Evolutionary conservation across 345 rosid species (phyloP).

Genomic region (Isatis tinctoria): DNA sequence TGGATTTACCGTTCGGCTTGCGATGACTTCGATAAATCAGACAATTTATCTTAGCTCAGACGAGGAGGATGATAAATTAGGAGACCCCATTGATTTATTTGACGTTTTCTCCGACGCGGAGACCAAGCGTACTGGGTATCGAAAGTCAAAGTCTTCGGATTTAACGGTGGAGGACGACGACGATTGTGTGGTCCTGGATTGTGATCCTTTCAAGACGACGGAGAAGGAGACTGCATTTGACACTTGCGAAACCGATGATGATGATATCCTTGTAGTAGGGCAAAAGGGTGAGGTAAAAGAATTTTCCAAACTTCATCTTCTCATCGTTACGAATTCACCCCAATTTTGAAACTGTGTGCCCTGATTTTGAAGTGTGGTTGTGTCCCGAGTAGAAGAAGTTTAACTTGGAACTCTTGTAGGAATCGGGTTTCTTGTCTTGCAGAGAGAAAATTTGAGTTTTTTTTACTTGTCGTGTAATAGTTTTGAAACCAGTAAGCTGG

Average conservation of each 20-base stretch:
- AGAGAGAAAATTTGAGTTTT: background rate
- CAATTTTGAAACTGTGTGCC: background rate
- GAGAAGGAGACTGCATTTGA: background rate
- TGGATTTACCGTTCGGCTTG: background rate
- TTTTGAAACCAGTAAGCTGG: background rate
- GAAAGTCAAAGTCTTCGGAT: background rate
- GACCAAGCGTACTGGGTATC: background rate
- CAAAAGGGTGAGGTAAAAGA: constrained; percentile 31
- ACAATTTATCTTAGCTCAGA: constrained; percentile 22
- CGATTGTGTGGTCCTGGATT: constrained; percentile 26
- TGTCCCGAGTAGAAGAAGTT: background rate
- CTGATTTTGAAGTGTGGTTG: background rate
- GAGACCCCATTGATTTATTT: background rate
- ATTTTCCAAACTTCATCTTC: background rate
- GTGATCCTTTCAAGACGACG: constrained; percentile 12
- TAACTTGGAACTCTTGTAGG: background rate
- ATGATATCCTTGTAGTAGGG: constrained; percentile 27
- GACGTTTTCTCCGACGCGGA: background rate
- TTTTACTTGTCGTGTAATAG: too few relatives aligned
- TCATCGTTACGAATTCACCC: background rate
- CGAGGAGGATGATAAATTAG: background rate
- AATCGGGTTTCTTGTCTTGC: background rate
- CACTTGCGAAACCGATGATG: background rate
- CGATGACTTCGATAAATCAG: background rate
- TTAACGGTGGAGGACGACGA: background rate